Evolutionary conservation across 2,329 filamentous ascomycete genomes (phyloP).

Genomic region (Colletotrichum plurivorum): DNA sequence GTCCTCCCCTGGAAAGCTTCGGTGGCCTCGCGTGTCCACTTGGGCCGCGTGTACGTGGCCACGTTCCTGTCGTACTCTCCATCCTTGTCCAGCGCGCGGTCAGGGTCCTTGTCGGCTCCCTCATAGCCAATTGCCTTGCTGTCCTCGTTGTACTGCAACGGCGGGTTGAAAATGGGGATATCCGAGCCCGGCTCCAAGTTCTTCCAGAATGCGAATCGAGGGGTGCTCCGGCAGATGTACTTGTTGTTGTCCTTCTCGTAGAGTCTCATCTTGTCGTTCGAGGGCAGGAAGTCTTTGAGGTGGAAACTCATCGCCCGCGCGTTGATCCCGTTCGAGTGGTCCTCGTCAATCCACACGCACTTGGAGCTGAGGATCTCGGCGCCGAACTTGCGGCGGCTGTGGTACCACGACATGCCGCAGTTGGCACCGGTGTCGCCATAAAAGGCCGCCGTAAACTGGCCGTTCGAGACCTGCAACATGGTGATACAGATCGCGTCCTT

Average conservation of each 20-base stretch:
- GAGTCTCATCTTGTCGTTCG: constrained; percentile 34
- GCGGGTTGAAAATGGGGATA: constrained; percentile 46
- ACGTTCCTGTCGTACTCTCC: constrained; percentile 37
- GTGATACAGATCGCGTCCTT: constrained; percentile 44
- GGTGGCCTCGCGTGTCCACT: not conserved
- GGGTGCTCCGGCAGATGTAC: constrained; percentile 42
- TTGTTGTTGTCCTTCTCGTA: constrained; percentile 35
- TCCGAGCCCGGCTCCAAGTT: constrained; percentile 41
- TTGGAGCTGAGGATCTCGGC: constrained; percentile 32
- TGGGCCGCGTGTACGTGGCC: constrained; percentile 25
- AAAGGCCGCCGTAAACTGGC: constrained; percentile 32
- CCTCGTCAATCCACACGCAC: constrained; percentile 23
- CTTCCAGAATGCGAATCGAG: constrained; percentile 43
- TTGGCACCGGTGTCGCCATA: constrained; percentile 43
- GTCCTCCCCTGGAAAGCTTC: not conserved
- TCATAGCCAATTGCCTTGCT: constrained; percentile 14
- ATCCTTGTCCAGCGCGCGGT: constrained; percentile 38
- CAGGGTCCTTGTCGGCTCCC: constrained; percentile 36
- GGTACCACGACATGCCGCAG: constrained; percentile 45
- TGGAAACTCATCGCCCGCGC: constrained; percentile 44
- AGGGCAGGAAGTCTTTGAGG: constrained; percentile 41
- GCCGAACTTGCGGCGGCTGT: constrained; percentile 39
- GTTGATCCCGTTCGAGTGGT: constrained; percentile 24
- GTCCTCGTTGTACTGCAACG: constrained; percentile 44
- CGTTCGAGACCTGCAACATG: constrained; percentile 41